Evolutionary conservation across 2,329 filamentous ascomycete genomes (phyloP).

Genomic region (Ascosphaera pollenicola): DNA sequence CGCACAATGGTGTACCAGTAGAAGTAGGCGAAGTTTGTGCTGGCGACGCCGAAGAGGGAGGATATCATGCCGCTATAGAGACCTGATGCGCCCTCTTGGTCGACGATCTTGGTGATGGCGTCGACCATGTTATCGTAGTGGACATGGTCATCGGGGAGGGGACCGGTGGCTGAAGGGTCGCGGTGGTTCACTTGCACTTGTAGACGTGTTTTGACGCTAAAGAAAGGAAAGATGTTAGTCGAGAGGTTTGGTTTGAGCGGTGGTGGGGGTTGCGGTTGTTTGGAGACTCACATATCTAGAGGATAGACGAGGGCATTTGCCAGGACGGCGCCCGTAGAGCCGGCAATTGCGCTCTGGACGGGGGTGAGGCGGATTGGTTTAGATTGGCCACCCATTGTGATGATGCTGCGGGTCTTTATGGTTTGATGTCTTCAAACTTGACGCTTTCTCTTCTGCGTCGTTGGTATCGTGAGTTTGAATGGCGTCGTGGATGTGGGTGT

Average conservation of each 20-base stretch:
- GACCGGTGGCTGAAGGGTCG: conserved; percentile 20
- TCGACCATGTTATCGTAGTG: conserved; percentile 81
- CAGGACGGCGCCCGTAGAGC: conserved; percentile 76
- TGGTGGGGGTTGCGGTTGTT: not conserved
- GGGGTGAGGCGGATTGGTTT: conserved; percentile 57
- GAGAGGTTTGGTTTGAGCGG: not conserved
- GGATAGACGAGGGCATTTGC: conserved; percentile 94
- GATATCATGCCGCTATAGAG: conserved; percentile 80
- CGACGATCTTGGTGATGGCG: conserved; percentile 64
- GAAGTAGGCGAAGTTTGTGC: conserved; percentile 98
- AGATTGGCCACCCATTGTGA: conserved; percentile 30
- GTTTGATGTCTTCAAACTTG: conserved; percentile 1
- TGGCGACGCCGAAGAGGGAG: conserved; percentile 73
- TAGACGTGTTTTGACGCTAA: conserved; percentile 80
- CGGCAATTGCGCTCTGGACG: conserved; percentile 83
- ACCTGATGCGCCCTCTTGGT: conserved; percentile 57
- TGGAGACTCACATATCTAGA: conserved; percentile 60
- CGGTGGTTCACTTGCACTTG: conserved; percentile 73
- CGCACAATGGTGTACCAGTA: conserved; percentile 95
- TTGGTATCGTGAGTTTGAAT: too few relatives aligned
- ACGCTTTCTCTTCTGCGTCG: too few relatives aligned
- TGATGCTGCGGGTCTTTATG: too few relatives aligned
- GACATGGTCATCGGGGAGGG: conserved; percentile 23
- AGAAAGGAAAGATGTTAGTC: conserved; percentile 1
- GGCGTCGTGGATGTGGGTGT: too few relatives aligned